phyloP scores from a whole-genome alignment of 192 early-diverging fungal genomes.

The Mortierella hygrophila region DNA sequence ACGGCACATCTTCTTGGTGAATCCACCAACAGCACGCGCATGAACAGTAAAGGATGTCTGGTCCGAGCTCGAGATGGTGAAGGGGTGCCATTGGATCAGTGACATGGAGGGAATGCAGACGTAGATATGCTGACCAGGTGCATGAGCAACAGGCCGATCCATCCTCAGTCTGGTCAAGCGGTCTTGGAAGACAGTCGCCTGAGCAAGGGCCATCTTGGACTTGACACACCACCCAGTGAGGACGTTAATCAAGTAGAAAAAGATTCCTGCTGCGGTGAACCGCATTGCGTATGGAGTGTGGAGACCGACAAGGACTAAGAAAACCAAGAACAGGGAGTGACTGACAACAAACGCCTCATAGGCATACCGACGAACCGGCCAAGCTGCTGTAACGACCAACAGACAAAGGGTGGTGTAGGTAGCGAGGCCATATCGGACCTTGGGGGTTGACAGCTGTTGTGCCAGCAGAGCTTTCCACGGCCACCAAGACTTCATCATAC shows the following conservation, averaged over 20 bases:
- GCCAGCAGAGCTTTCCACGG: slow-evolving; percentile 35
- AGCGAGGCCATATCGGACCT: slow-evolving; percentile 63
- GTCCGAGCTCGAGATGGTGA: slow-evolving; percentile 59
- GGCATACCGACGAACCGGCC: slow-evolving; percentile 59
- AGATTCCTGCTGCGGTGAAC: slow-evolving; percentile 58
- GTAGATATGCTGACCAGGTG: slow-evolving; percentile 60
- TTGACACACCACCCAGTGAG: slow-evolving; percentile 61
- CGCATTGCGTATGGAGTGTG: slow-evolving; percentile 71
- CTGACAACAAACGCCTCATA: slow-evolving; percentile 63
- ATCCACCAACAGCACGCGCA: slow-evolving; percentile 59
- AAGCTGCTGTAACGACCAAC: slow-evolving; percentile 62
- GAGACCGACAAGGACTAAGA: slow-evolving; percentile 60
- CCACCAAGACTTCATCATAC: slow-evolving; percentile 58
- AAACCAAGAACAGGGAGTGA: slow-evolving; percentile 59
- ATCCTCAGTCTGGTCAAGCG: slow-evolving; percentile 54
- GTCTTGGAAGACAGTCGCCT: slow-evolving; percentile 45
- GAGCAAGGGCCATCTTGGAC: slow-evolving; percentile 52
- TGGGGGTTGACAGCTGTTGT: slow-evolving; percentile 39
- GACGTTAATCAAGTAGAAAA: slow-evolving; percentile 60
- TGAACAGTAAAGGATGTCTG: slow-evolving; percentile 45
- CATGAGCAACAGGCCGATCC: slow-evolving; percentile 40
- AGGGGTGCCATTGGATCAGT: slow-evolving; percentile 67
- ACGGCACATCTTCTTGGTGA: slow-evolving; percentile 50
- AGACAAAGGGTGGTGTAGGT: slow-evolving; percentile 61
- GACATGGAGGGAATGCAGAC: slow-evolving; percentile 64